Evolutionary conservation across 2,329 filamentous ascomycete species (phyloP), one percentile per base, ranked within the genome.

Genomic region (Pseudocercospora pini-densiflorae): DNA sequence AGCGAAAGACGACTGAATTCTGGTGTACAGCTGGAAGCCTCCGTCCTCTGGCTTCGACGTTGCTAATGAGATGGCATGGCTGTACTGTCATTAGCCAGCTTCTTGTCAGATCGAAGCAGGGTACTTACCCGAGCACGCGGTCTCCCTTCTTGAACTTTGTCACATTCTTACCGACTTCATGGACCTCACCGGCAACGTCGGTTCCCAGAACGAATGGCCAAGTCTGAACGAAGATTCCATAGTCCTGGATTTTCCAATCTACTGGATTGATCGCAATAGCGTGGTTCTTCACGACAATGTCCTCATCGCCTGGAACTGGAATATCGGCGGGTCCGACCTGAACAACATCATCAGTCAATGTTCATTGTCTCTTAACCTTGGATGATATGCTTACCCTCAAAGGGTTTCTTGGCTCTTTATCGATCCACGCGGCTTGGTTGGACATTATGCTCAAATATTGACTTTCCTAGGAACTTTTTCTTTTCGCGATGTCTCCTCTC

Each of bases 221-320:
- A 0, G 71, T 69, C 47, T 78, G 58, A 61, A 79, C 64, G 62
- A 78, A 76, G 12, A 75, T 29, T 27, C 75, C 76, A 47, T 62
- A 68, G 63, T 78, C 76, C 62, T 77, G 76, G 31, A 78, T 75
- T 64, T 78, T 79, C 75, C 76, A 77, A 68, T 80, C 79, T 1
- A 78, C 77, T 0, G 79, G 79, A 63, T 80, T 80, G 64, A 80
- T 75, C 10, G 79, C 78, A 10, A 78, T 54, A 9, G 78, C 77
- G 58, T 74, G 68, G 71, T 77, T 77, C 63, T 75, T 75, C 62
- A 81, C 70, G 10, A 80, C 68, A 58, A 80, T 62, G 43, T 80
- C 74, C 40, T 76, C 70, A 24, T 73, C 62, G 8, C 68, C 74
- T 23, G 79, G 73, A 54, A 71, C 73, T 24, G 77, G 77, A 59